Evolutionary conservation across 176 grass and related monocot species (phyloP), one percentile per base, ranked within the genome.

Genomic region (Triticum timopheevii): DNA sequence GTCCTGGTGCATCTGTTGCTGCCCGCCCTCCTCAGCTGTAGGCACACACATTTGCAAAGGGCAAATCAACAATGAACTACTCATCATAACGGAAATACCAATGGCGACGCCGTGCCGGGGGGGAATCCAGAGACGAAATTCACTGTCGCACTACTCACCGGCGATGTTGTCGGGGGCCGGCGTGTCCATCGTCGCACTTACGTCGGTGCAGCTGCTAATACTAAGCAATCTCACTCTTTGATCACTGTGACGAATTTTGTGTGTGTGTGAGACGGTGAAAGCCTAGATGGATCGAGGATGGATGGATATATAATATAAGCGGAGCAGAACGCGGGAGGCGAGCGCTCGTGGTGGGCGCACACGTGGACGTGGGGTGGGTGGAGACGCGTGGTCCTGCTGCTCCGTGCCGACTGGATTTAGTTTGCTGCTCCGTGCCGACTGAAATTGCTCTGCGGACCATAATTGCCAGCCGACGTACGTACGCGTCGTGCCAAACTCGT

Each of bases 1-100:
- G 13, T 93, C 89, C 0, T 88, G 88, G 61, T 91, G 91, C 88
- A 92, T 83, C 63, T 95, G 89, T 13, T 49, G 73, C 42, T 90
- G 89, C 0, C 65, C 84, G 2, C 79, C 88, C 27, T 83, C 87
- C 63, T 88, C 88, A 24, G 50, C 89, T 65, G 65, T 86, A 65
- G 45, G 45, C 61, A 34, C 52, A 58, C 69, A 40, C 50, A 40
- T 8, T 13, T 20, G 31, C 81, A 64, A 76, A n/a, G n/a, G n/a
- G 8, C 0, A 19, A 28, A 8, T 36, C 25, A 50, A 10, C 15
- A 27, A 63, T 5, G 15, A 84, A 72, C 13, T 40, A 72, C 13
- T 40, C 39, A 2, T 72, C 34, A n/a, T 13, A 6, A 31, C 4
- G 10, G 33, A 9, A 22, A 20, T 20, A 39, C 6, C 2, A 49